phyloP scores from a whole-genome alignment of 306 rosid species.

The Cucumis hystrix region DNA sequence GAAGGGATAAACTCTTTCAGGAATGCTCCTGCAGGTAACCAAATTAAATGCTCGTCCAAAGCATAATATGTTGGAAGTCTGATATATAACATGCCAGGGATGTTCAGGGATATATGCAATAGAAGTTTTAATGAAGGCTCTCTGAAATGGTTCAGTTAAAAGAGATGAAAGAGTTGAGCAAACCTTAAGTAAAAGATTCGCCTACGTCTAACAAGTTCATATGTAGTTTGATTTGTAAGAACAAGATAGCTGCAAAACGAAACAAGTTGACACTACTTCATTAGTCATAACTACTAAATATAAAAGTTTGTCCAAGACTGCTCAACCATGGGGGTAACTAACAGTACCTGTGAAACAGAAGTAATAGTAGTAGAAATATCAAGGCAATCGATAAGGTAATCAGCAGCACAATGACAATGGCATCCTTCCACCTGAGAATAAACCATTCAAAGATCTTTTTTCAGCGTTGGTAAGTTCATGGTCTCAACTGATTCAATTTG shows the following conservation, averaged over 20 bases:
- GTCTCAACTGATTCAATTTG: neutral
- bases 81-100: neutral
- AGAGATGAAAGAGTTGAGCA: conserved; percentile 16
- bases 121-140: neutral
- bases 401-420: conserved; percentile 55
- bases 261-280: neutral
- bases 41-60: neutral
- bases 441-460: conserved; percentile 9
- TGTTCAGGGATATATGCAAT: neutral
- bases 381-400: conserved; percentile 40
- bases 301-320: neutral
- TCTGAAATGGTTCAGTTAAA: neutral
- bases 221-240: conserved; percentile 88
- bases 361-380: conserved; percentile 64
- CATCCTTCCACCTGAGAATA: conserved; percentile 92
- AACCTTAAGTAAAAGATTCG: conserved; percentile 86
- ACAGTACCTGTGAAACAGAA: conserved; percentile 72
- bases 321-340: neutral
- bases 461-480: conserved; percentile 7
- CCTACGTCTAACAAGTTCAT: conserved; percentile 89
- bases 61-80: neutral
- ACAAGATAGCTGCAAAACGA: conserved; percentile 60
- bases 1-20: conserved; percentile 83
- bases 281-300: neutral
- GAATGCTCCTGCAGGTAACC: conserved; percentile 44